These are phyloP conservation scores for Olyra latifolia DNA, from an alignment of 176 grass and related monocot species.

Conservation along the genomic window DNA sequence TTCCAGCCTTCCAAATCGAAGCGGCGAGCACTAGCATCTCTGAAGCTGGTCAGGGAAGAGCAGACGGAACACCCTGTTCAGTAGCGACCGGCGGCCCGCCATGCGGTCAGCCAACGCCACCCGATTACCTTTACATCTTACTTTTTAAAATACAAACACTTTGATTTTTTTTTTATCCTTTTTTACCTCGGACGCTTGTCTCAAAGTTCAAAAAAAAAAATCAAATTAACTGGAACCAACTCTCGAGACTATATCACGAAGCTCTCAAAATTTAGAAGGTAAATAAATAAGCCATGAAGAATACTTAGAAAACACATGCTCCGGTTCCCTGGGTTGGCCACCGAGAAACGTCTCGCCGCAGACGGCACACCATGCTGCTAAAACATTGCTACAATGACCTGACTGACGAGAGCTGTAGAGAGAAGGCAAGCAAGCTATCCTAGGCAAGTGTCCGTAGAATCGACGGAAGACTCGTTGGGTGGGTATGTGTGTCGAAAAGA, in stretches of 20 bases:
- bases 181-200: too few relatives aligned
- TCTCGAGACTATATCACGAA: too few relatives aligned
- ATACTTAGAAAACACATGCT: background rate
- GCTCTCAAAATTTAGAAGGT: too few relatives aligned
- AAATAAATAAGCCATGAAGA: too few relatives aligned
- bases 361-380: background rate
- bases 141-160: too few relatives aligned
- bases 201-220: too few relatives aligned
- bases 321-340: background rate
- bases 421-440: background rate
- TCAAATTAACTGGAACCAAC: too few relatives aligned
- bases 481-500: background rate
- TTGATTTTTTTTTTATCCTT: too few relatives aligned
- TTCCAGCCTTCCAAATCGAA: background rate
- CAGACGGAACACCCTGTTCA: slow-evolving; percentile 3
- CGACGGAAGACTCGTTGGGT: background rate
- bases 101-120: background rate
- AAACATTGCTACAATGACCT: background rate
- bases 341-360: background rate
- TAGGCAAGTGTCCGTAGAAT: slow-evolving; percentile 1
- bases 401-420: background rate
- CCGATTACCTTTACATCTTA: too few relatives aligned
- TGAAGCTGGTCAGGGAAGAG: slow-evolving; percentile 17
- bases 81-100: background rate
- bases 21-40: background rate